A percentile compares a stretch with the other conserved stretches of the same genome.
These are phyloP conservation scores for Claviceps sp. DNA, from an alignment of 2,329 filamentous ascomycete species.

Conservation along the genomic window DNA sequence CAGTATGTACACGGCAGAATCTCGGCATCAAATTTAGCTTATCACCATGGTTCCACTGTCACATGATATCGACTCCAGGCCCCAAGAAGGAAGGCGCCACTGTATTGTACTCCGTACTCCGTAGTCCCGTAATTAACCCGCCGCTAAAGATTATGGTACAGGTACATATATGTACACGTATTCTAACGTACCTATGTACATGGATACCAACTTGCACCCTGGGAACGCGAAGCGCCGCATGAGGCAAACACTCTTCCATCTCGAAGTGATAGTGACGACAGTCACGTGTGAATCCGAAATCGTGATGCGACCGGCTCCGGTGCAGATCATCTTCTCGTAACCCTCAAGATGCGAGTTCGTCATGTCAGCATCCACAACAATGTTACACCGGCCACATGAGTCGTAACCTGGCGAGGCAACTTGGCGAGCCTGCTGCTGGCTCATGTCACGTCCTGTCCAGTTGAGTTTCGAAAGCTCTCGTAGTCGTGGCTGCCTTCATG, in stretches of 20 bases:
- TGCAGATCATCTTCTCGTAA: neutral
- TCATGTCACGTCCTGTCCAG: neutral
- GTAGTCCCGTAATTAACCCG: neutral
- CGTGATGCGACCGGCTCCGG: neutral
- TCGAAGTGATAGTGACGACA: neutral
- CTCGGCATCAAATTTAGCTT: neutral
- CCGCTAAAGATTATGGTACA: neutral
- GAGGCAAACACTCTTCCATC: no score
- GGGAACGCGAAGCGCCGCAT: neutral
- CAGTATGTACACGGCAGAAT: neutral
- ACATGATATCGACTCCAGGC: neutral
- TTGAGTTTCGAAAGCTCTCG: no score
- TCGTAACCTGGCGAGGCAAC: neutral
- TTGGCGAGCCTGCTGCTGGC: neutral
- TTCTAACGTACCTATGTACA: no score
- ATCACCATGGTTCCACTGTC: neutral
- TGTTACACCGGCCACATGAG: neutral
- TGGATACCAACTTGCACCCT: neutral
- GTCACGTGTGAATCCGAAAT: neutral
- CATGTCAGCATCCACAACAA: neutral
- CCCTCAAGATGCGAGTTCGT: neutral
- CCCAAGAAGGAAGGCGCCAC: neutral
- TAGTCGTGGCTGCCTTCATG: neutral
- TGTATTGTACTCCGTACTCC: neutral
- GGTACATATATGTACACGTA: no score